Evolutionary conservation across 345 rosid genomes (phyloP), one percentile per base, ranked within the genome.

Genomic region (Hypericum androsaemum): DNA sequence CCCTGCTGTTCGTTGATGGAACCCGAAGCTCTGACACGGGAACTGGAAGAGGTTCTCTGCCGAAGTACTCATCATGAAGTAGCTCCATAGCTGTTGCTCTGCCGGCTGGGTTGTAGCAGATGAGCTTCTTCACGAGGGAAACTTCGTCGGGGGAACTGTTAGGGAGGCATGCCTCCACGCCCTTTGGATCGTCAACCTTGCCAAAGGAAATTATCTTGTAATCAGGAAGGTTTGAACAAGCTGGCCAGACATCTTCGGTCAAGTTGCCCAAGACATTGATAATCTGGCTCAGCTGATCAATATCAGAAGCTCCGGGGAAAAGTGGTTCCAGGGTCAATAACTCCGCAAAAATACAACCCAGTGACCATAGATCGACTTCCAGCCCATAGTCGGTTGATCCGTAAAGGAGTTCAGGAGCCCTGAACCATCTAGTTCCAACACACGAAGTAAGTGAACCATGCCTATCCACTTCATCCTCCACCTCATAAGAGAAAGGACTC

Each of bases 371-470:
- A 67, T 94, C 95, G 13, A 86, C 70, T 71, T 83, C 95, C 12
- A 86, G 62, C 37, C 95, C 88, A 43, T 94, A 88, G 68, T 75
- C 67, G 7, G 76, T 74, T 50, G 95, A 92, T 50, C 98, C 98
- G 52, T 83, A 83, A 37, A 92, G 95, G 14, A 88, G 85, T 62
- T 92, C 97, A 6, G 97, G 90, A 9, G 95, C 80, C 63, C 85
- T 80, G 77, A 88, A 92, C 98, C 98, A 85, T n/a, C 97, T 84
- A 14, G 98, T 92, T 22, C 98, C 98, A 28, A 86, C 95, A 52
- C 88, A 85, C 28, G 95, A 83, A 37, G 97, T 94, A 71, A 94
- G 77, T 12, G 75, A 66, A 52, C 82, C 90, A 6, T 54, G 68
- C 50, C 53, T 53, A 22, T 70, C 75, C 12, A 50, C 74, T 2